phyloP scores from a whole-genome alignment of 176 grass and related monocot species.

The Paspalum vaginatum region DNA sequence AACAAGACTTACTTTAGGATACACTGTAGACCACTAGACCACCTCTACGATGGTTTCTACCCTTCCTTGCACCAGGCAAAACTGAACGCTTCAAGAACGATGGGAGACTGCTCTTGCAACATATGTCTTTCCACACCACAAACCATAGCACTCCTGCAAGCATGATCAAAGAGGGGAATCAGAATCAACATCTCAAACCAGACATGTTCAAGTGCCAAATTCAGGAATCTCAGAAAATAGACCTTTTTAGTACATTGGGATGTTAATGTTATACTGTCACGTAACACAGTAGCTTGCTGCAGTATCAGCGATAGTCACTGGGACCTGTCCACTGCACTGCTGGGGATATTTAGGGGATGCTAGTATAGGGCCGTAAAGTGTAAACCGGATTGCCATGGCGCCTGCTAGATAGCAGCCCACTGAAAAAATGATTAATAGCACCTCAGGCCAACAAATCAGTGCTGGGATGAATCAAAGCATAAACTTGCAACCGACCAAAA shows the following conservation, averaged over 20 bases:
- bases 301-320: neutral
- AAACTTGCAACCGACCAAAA: neutral
- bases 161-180: neutral
- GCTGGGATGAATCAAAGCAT: neutral
- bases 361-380: neutral
- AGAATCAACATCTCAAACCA: slow-evolving; percentile 11
- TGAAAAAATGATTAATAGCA: neutral
- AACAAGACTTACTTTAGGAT: neutral
- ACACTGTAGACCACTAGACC: neutral
- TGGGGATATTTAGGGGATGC: neutral
- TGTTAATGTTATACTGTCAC: neutral
- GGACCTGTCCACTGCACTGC: neutral
- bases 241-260: neutral
- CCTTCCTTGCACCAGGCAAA: neutral
- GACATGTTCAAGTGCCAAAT: neutral
- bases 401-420: neutral
- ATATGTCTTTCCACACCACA: neutral
- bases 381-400: neutral
- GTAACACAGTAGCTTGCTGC: neutral
- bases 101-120: neutral
- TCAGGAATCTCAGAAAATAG: neutral
- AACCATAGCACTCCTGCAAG: slow-evolving; percentile 26
- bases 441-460: neutral
- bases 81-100: neutral
- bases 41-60: neutral